Evolutionary conservation across 2,329 filamentous ascomycete genomes (phyloP), one percentile per base, ranked within the genome.

Genomic region (Bipolaris gigantea): DNA sequence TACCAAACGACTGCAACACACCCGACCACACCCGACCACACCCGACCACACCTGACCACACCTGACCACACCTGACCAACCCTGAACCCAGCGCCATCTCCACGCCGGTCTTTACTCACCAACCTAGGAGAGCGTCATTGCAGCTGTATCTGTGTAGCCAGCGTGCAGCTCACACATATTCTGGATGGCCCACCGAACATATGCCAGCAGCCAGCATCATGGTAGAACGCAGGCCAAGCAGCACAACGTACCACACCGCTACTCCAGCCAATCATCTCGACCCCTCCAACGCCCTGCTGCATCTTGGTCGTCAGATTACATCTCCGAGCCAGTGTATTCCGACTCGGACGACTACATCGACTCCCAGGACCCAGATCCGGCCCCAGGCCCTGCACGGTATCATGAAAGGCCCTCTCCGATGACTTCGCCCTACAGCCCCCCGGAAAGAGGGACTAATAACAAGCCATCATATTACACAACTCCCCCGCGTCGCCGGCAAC

Each of bases 341-440:
- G 27, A 38, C 43, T 48, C 46, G 10, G 55, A 53, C 42, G 51
- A 57, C 43, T 53, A 56, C 40, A 44, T 39, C 48, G 48, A 34
- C 36, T 33, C 38, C 8, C 47, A 45, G 9, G 18, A 36, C 18
- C 34, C 36, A 4, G 27, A 30, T 13, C 38, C 39, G 39, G 15
- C 39, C n/a, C 25, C 25, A 33, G 36, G 34, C 19, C 32, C 36
- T 10, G 41, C 25, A 11, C 33, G 40, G 32, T 23, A 50, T 30
- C 27, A 30, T 48, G 36, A 16, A 23, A 16, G 39, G 19, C 32
- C 18, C 25, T 32, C 39, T 30, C n/a, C 15, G 38, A 47, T 50
- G 40, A 40, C n/a, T 43, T 46, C 50, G 25, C 39, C 50, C 11
- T 44, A 59, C 50, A 53, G 35, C 11, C 15, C 48, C 16, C 27